These are phyloP conservation scores for Trichoderma oligosporum DNA, from an alignment of 2,329 filamentous ascomycete genomes.

Conservation along the genomic window DNA sequence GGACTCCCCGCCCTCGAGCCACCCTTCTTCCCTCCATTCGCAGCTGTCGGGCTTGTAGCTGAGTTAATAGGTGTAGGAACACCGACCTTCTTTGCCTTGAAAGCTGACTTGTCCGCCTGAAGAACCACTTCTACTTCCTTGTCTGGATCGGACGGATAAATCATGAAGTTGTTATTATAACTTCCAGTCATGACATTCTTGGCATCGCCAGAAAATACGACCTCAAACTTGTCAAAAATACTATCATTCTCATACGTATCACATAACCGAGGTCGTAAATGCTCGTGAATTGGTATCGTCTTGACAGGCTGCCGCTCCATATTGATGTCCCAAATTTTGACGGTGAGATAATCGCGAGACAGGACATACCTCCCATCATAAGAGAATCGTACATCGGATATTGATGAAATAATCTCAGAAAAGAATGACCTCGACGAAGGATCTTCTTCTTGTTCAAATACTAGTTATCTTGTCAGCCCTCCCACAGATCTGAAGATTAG, in stretches of 20 bases:
- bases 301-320: slow-evolving; percentile 98
- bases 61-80: slow-evolving; percentile 95
- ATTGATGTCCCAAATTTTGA: slow-evolving; percentile 99
- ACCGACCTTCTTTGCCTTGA: slow-evolving; percentile 99
- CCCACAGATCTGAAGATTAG: neutral
- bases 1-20: slow-evolving; percentile 86
- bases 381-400: slow-evolving; percentile 97
- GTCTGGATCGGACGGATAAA: slow-evolving; percentile 92
- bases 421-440: slow-evolving; percentile 97
- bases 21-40: slow-evolving; percentile 75
- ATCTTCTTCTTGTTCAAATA: slow-evolving; percentile 98
- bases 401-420: slow-evolving; percentile 98
- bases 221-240: slow-evolving; percentile 99
- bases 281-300: slow-evolving; percentile 98
- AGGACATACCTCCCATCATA: slow-evolving; percentile 95
- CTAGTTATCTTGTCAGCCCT: slow-evolving; percentile 44
- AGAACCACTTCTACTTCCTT: slow-evolving; percentile 97
- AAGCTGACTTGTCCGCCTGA: slow-evolving; percentile 97
- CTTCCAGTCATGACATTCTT: slow-evolving; percentile 99
- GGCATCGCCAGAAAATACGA: slow-evolving; percentile 95
- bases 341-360: slow-evolving; percentile 94
- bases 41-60: slow-evolving; percentile 65
- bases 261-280: slow-evolving; percentile 87
- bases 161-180: slow-evolving; percentile 99
- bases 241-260: slow-evolving; percentile 99